Base-by-base conservation (phyloP, 345 rosid species). In the Jatropha curcas region DNA sequence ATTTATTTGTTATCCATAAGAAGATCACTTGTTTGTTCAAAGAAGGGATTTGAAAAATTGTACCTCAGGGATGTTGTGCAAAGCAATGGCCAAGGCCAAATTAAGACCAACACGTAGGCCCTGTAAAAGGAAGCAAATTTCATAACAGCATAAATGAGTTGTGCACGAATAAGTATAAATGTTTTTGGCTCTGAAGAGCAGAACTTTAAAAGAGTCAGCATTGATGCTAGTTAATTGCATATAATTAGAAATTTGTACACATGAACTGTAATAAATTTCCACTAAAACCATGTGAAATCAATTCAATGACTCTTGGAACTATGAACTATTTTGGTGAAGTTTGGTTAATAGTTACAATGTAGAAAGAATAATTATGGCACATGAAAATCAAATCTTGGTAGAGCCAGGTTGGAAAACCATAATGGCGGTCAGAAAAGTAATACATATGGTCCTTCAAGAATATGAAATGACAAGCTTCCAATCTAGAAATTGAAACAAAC, bases 11-110 rank as follows among this genome's bases (percentile, higher is more conserved):
- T 31, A 28, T 46, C 35, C 37, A 62, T 28, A 43, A 55, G 33
- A 63, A 80, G 52, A 61, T 28, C 50, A 60, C 37, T 66, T 41
- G 45, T 12, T 7, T 34, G 37, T 45, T 30, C 33, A 22, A 45
- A 69, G 24, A 50, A 14, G 43, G 61, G 66, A 74, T 80, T 57
- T 37, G 60, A 80, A 68, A 71, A 67, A 59, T 24, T 55, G 67
- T 86, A 95, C 99, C 98, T 95, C 97, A 0, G 99, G 99, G 79
- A 95, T 91, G 88, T 95, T 95, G 78, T 92, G 99, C 87, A 95
- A 84, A 71, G 99, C 98, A 68, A 95, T 95, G 76, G 99, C 98
- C 77, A 95, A 72, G 48, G 99, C 99, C 82, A 92, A 84, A 83
- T 95, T 95, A 71, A 92, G 79, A 77, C 99, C 99, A 71, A 92